These are phyloP conservation scores for Solanum gandarillasii DNA, from an alignment of 257 asterid genomes.

Conservation along the genomic window DNA sequence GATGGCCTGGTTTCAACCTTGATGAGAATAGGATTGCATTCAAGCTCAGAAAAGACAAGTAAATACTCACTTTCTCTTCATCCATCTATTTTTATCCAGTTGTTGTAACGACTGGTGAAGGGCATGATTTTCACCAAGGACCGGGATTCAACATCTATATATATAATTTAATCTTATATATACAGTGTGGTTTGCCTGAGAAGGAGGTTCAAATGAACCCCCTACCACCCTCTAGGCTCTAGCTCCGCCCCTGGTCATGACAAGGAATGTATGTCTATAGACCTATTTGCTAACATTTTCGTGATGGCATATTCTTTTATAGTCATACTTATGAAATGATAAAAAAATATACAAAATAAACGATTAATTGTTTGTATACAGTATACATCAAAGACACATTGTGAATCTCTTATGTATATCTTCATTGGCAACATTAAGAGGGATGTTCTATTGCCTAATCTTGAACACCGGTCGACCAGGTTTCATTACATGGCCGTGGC, in stretches of 20 bases:
- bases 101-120: background rate
- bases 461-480: conserved; percentile 12
- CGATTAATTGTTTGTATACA: background rate
- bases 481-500: conserved; percentile 73
- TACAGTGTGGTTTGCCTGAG: background rate
- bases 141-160: no score
- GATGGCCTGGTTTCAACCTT: conserved; percentile 59
- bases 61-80: background rate
- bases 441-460: background rate
- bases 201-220: background rate
- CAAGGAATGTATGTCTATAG: background rate
- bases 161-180: background rate
- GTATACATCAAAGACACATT: background rate
- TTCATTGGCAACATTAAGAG: background rate
- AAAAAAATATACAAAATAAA: no score
- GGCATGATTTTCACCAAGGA: background rate
- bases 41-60: conserved; percentile 76
- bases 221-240: background rate
- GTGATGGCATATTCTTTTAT: background rate
- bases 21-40: conserved; percentile 66
- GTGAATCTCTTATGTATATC: background rate
- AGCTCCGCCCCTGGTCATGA: background rate
- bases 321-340: background rate
- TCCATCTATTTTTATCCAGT: background rate
- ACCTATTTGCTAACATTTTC: background rate